phyloP scores from a whole-genome alignment of 495 filamentous ascomycete genomes.

The Penicillium malachiteum region DNA sequence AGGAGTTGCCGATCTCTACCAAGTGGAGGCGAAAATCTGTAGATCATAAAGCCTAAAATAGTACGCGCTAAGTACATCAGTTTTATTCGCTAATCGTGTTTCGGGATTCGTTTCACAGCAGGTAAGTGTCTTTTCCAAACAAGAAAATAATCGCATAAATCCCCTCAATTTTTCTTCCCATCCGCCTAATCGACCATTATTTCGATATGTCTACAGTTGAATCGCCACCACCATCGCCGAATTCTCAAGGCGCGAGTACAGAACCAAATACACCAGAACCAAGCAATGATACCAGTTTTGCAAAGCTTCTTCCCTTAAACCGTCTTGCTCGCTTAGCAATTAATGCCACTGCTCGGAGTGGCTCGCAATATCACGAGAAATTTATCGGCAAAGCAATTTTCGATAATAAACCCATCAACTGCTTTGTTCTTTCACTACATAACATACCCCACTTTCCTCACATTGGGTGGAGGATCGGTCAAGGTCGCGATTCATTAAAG shows the following conservation, averaged over 20 bases:
- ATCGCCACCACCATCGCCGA: neutral
- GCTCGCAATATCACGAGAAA: neutral
- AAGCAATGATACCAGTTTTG: neutral
- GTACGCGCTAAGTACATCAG: too few species aligned
- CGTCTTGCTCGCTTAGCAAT: too few species aligned
- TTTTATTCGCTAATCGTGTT: neutral
- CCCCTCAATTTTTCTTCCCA: too few species aligned
- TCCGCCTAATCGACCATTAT: too few species aligned
- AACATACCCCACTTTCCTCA: neutral
- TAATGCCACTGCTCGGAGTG: neutral
- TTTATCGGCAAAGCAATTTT: slow-evolving; percentile 3
- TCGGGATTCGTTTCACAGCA: neutral
- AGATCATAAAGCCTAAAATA: too few species aligned
- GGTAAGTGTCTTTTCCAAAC: too few species aligned
- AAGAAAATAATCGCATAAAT: too few species aligned
- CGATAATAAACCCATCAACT: neutral
- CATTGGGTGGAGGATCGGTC: slow-evolving; percentile 5
- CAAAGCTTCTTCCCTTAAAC: too few species aligned
- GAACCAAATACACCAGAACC: slow-evolving; percentile 1
- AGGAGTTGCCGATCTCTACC: too few species aligned
- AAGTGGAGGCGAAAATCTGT: too few species aligned
- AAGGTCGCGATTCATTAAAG: neutral
- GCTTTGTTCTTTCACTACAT: slow-evolving; percentile 2
- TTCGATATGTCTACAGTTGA: neutral
- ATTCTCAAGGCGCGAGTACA: neutral